These are phyloP conservation scores for Penicillium ochrochloron DNA, from an alignment of 495 filamentous ascomycete species.

Conservation along the genomic window DNA sequence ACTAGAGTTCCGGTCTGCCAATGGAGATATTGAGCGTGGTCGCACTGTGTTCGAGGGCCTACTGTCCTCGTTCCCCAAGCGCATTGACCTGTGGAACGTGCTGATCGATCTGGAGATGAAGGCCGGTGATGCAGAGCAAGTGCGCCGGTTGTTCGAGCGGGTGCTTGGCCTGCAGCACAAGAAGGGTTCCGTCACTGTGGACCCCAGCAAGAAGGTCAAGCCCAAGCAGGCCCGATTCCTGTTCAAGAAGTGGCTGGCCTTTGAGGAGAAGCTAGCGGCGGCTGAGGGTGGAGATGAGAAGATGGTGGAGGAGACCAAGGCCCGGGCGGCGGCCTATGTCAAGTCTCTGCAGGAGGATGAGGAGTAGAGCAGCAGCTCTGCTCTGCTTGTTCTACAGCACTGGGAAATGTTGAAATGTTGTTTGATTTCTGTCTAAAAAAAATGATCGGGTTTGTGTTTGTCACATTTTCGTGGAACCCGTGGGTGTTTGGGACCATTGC, in stretches of 20 bases:
- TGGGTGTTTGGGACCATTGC: slow-evolving; percentile 37
- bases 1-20: slow-evolving; percentile 82
- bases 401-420: background rate
- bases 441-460: slow-evolving; percentile 23
- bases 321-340: slow-evolving; percentile 72
- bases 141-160: slow-evolving; percentile 81
- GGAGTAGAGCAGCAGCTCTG: slow-evolving; percentile 3
- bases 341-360: slow-evolving; percentile 57
- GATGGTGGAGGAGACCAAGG: slow-evolving; percentile 71
- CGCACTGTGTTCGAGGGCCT: slow-evolving; percentile 93
- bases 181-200: slow-evolving; percentile 53
- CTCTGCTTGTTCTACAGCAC: background rate
- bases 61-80: slow-evolving; percentile 81
- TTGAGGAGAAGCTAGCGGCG: slow-evolving; percentile 65
- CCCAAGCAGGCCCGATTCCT: slow-evolving; percentile 75
- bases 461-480: slow-evolving; percentile 20
- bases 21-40: slow-evolving; percentile 87
- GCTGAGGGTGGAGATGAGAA: slow-evolving; percentile 64
- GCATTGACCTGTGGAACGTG: slow-evolving; percentile 90
- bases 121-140: slow-evolving; percentile 62
- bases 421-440: slow-evolving; percentile 23
- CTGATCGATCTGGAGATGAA: slow-evolving; percentile 84
- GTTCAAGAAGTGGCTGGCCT: slow-evolving; percentile 83
- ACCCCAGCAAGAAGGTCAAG: slow-evolving; percentile 58
- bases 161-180: slow-evolving; percentile 60